Conservation (phyloP, 176 grass and related monocot genomes). For the Aegilops umbellulata region DNA sequence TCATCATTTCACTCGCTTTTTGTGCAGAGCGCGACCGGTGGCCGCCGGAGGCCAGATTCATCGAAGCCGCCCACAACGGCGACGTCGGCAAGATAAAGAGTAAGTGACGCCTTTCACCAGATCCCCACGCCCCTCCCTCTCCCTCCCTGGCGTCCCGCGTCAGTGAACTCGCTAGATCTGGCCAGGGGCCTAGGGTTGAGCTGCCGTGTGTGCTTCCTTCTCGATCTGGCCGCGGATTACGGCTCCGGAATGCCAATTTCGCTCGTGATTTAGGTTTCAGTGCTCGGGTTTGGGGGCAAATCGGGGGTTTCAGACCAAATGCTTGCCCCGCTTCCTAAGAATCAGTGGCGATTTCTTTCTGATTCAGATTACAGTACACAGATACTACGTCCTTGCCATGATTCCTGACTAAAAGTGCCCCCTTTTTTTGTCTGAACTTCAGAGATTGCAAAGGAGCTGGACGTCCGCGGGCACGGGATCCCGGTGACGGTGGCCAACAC, state of each 20-base stretch:
- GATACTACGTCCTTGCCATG: not conserved
- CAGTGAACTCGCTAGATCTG: not conserved
- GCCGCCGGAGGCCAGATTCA: not conserved
- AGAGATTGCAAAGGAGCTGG: slow-evolving; percentile 31
- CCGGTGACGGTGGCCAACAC: not conserved
- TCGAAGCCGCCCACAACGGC: slow-evolving; percentile 7
- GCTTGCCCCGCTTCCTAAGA: too few relatives aligned
- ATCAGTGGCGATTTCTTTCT: not conserved
- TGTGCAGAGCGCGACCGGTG: not conserved
- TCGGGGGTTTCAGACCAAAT: not conserved
- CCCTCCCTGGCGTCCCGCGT: too few relatives aligned
- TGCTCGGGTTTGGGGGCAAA: not conserved
- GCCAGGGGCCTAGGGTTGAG: not conserved
- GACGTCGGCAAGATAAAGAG: slow-evolving; percentile 17
- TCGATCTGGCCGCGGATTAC: not conserved
- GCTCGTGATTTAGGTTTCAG: not conserved
- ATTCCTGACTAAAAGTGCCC: too few relatives aligned
- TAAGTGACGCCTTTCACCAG: not conserved
- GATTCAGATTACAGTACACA: not conserved
- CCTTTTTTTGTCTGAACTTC: not conserved
- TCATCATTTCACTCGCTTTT: not conserved
- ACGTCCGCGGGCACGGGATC: slow-evolving; percentile 4
- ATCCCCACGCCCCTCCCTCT: not conserved
- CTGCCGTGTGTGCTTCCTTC: not conserved
- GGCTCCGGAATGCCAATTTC: not conserved